These are phyloP conservation scores for Chaetomiaceae sp. DNA, from an alignment of 2,329 filamentous ascomycete genomes.

Conservation along the genomic window DNA sequence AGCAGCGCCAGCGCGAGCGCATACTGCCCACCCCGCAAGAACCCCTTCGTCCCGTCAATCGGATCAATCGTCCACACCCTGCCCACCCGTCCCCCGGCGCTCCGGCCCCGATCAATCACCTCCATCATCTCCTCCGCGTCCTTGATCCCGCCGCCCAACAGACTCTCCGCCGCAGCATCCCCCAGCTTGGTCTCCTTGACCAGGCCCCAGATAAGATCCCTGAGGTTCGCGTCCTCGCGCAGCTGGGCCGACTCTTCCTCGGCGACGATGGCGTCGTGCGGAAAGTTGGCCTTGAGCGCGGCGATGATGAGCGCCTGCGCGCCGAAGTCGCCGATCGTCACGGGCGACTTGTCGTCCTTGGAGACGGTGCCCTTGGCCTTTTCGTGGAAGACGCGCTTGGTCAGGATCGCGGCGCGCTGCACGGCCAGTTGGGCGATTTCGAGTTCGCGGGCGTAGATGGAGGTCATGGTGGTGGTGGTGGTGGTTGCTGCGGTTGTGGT, in stretches of 20 bases:
- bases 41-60: slow-evolving; percentile 97
- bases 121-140: slow-evolving; percentile 62
- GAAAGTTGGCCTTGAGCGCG: slow-evolving; percentile 49
- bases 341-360: slow-evolving; percentile 36
- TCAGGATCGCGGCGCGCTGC: slow-evolving; percentile 59
- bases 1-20: slow-evolving; percentile 90
- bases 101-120: slow-evolving; percentile 64
- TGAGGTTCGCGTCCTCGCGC: slow-evolving; percentile 39
- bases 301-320: slow-evolving; percentile 54
- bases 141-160: slow-evolving; percentile 60
- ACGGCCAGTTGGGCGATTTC: slow-evolving; percentile 78
- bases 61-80: slow-evolving; percentile 96
- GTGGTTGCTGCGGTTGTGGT: neutral
- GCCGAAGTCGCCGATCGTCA: slow-evolving; percentile 58
- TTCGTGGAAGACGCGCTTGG: slow-evolving; percentile 42
- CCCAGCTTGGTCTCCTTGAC: slow-evolving; percentile 56
- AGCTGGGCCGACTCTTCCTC: slow-evolving; percentile 52
- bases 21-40: slow-evolving; percentile 93
- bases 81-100: slow-evolving; percentile 65
- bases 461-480: slow-evolving; percentile 2
- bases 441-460: slow-evolving; percentile 65
- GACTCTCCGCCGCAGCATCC: slow-evolving; percentile 59
- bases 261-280: slow-evolving; percentile 50
- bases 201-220: slow-evolving; percentile 47
- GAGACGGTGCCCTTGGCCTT: slow-evolving; percentile 21